Evolutionary conservation across 805 yeast species (phyloP).

Genomic region (Scheffersomyces stipitis): DNA sequence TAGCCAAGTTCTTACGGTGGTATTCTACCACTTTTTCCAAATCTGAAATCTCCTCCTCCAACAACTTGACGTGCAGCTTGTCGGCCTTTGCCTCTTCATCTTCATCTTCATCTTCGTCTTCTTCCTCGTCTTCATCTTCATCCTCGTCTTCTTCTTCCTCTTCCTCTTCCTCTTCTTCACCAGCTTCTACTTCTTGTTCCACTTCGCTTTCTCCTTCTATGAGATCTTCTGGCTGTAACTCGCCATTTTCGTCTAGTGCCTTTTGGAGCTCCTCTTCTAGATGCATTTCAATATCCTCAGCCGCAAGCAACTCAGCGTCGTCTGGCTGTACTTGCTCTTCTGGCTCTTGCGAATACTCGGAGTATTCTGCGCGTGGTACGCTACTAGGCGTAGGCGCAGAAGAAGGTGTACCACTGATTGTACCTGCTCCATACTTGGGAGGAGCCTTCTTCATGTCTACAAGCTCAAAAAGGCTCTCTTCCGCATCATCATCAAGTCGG

Average conservation of each 20-base stretch:
- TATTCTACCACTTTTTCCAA: slow-evolving; percentile 72
- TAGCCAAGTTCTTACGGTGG: slow-evolving; percentile 68
- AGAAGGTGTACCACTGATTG: slow-evolving; percentile 25
- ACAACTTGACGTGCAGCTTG: slow-evolving; percentile 58
- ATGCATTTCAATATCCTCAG: slow-evolving; percentile 33
- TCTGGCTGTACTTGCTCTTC: slow-evolving; percentile 17
- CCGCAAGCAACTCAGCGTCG: slow-evolving; percentile 35
- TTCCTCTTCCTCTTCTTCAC: slow-evolving; percentile 54
- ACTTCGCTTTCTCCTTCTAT: slow-evolving; percentile 33
- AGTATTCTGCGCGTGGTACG: slow-evolving; percentile 14
- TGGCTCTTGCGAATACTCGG: slow-evolving; percentile 2
- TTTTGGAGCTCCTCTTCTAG: slow-evolving; percentile 59
- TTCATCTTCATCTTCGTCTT: slow-evolving; percentile 48
- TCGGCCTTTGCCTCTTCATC: slow-evolving; percentile 55
- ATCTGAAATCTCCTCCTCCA: slow-evolving; percentile 84
- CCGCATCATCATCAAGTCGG: slow-evolving; percentile 78
- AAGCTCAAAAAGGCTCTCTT: slow-evolving; percentile 73
- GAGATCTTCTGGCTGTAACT: slow-evolving; percentile 12
- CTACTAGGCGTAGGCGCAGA: slow-evolving; percentile 26
- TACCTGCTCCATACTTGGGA: slow-evolving; percentile 16
- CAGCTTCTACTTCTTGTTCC: slow-evolving; percentile 49
- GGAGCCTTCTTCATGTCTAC: slow-evolving; percentile 52
- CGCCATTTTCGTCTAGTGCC: slow-evolving; percentile 36
- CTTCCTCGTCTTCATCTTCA: slow-evolving; percentile 52
- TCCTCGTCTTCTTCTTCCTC: slow-evolving; percentile 59